Evolutionary conservation across 2,329 filamentous ascomycete species (phyloP).

Genomic region (Nemania sp.): DNA sequence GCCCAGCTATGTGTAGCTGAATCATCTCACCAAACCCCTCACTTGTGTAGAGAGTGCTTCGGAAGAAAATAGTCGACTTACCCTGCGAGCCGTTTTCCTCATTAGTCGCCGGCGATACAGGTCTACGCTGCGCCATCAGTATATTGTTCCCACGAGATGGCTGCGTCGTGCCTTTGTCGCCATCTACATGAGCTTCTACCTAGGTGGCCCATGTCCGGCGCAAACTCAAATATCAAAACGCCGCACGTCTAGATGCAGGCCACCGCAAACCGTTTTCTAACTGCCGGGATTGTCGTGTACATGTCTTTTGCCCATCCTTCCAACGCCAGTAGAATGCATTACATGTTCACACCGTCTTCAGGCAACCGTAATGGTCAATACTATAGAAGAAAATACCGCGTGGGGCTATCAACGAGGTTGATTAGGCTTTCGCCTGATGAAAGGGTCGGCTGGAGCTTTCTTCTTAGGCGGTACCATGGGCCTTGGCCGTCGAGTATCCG

Average conservation of each 20-base stretch:
- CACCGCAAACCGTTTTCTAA: background rate
- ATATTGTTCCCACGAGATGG: slow-evolving; percentile 1
- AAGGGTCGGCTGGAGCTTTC: slow-evolving; percentile 31
- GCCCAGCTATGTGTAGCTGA: background rate
- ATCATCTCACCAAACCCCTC: background rate
- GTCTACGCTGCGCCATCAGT: slow-evolving; percentile 3
- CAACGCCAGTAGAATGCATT: slow-evolving; percentile 25
- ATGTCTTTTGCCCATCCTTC: background rate
- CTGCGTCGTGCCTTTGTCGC: slow-evolving; percentile 2
- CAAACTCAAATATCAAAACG: background rate
- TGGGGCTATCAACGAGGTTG: slow-evolving; percentile 27
- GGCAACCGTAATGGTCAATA: slow-evolving; percentile 3
- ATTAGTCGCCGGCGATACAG: background rate
- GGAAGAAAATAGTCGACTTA: slow-evolving; percentile 13
- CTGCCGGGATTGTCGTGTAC: background rate
- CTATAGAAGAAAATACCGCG: background rate
- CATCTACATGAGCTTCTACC: slow-evolving; percentile 10
- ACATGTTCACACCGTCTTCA: background rate
- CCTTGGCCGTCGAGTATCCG: slow-evolving; percentile 28
- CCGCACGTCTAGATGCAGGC: slow-evolving; percentile 5
- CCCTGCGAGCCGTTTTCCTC: slow-evolving; percentile 1
- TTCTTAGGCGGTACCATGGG: slow-evolving; percentile 24
- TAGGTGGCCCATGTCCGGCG: background rate
- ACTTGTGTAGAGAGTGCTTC: background rate
- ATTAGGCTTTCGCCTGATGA: slow-evolving; percentile 38